These are phyloP conservation scores for Ogataea populi-albae DNA, from an alignment of 805 yeast genomes.

Conservation along the genomic window DNA sequence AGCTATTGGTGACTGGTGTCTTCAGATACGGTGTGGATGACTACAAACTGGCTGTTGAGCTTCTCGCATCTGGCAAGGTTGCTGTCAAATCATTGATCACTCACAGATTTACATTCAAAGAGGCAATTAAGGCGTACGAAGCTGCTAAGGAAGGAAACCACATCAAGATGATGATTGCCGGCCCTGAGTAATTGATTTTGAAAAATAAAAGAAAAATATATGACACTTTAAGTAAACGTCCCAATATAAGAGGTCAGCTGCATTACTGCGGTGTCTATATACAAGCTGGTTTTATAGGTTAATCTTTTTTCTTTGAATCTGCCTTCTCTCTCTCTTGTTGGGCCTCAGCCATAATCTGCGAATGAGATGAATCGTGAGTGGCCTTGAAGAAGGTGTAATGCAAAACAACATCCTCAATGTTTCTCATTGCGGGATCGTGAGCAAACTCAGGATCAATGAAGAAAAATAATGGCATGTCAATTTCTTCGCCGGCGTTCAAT, in stretches of 20 bases:
- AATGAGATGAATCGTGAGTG: slow-evolving; percentile 31
- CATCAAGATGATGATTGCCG: slow-evolving; percentile 78
- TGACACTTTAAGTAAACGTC: too few relatives aligned
- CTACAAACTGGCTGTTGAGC: slow-evolving; percentile 66
- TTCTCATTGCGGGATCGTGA: slow-evolving; percentile 87
- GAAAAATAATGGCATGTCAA: slow-evolving; percentile 98
- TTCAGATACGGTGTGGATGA: slow-evolving; percentile 81
- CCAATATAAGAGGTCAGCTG: neutral
- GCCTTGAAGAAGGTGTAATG: slow-evolving; percentile 90
- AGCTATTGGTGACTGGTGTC: slow-evolving; percentile 66
- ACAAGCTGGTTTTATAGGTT: too few relatives aligned
- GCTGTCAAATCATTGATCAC: slow-evolving; percentile 69
- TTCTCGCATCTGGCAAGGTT: slow-evolving; percentile 61
- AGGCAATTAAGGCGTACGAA: slow-evolving; percentile 73
- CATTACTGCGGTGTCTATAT: neutral
- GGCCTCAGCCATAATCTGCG: slow-evolving; percentile 25
- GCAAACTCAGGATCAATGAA: slow-evolving; percentile 96
- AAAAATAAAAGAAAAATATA: too few relatives aligned
- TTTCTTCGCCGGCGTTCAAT: slow-evolving; percentile 92
- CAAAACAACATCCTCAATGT: slow-evolving; percentile 82
- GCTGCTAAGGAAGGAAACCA: slow-evolving; percentile 64
- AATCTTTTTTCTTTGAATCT: slow-evolving; percentile 2
- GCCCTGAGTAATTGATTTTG: slow-evolving; percentile 48
- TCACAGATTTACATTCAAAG: slow-evolving; percentile 66
- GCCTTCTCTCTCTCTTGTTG: slow-evolving; percentile 8